Percentiles rank a stretch among this genome's conserved stretches.
These are phyloP conservation scores for Termitomyces sp. DNA, from an alignment of 768 basidiomycete genomes.

Conservation along the genomic window DNA sequence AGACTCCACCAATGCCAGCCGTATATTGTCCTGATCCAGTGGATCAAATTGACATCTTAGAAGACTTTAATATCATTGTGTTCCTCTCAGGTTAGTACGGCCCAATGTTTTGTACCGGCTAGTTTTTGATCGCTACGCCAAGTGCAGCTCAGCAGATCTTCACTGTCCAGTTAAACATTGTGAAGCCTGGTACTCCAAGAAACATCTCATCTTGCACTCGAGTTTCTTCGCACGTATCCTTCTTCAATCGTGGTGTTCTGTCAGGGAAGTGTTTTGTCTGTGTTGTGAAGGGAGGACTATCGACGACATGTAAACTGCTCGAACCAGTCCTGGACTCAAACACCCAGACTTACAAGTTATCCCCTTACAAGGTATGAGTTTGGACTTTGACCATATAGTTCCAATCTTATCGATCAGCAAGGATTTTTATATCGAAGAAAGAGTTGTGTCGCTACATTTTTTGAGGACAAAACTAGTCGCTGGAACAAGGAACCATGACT, in stretches of 20 bases:
- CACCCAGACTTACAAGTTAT: neutral
- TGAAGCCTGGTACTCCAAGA: neutral
- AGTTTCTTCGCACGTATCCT: constrained; percentile 27
- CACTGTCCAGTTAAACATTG: constrained; percentile 2
- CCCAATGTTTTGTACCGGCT: neutral
- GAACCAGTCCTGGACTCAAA: neutral
- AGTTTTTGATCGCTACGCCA: neutral
- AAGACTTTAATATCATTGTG: constrained; percentile 70
- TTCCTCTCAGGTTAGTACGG: constrained; percentile 61
- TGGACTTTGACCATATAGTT: neutral
- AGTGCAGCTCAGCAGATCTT: constrained; percentile 5
- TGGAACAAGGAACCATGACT: constrained; percentile 15
- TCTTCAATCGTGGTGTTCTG: constrained; percentile 7
- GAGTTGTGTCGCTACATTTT: constrained; percentile 72
- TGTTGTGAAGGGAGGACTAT: constrained; percentile 47
- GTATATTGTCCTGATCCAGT: constrained; percentile 29
- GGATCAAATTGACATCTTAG: constrained; percentile 74
- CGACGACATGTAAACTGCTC: constrained; percentile 13
- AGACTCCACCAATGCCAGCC: constrained; percentile 1
- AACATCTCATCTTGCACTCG: constrained; percentile 8
- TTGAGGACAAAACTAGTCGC: constrained; percentile 38
- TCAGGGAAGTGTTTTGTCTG: constrained; percentile 49
- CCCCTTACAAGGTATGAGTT: constrained; percentile 7
- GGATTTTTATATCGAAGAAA: constrained; percentile 84
- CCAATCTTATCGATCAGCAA: constrained; percentile 19